Evolutionary conservation across 768 basidiomycete species (phyloP), one percentile per base, ranked within the genome.

Genomic region (Suillus alpinus): DNA sequence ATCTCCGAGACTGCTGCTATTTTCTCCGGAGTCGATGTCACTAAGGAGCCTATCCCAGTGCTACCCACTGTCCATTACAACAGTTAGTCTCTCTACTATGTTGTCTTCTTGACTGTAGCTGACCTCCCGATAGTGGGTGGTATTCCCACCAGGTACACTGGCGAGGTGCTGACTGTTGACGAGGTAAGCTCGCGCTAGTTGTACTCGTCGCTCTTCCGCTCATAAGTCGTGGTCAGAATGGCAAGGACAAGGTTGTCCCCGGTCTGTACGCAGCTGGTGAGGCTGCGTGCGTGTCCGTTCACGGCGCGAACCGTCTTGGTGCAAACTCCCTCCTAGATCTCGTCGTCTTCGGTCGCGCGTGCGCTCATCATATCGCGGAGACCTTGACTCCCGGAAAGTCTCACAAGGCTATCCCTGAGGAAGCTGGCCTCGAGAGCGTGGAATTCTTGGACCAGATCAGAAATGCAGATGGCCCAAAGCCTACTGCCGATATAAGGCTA

Each of bases 1-100:
- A 99, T 99, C 73, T 98, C 97, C 52, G 97, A 99, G 81, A 99
- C 97, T 9, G 97, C 97, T 23, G 91, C 97, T 59, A 98, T 99
- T 73, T 99, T 99, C 80, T 85, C 93, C 66, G 97, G 97, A 74
- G 97, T 98, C 62, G 97, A 99, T 76, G 97, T 99, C 60, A 98
- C 97, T 64, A 98, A 99, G 81, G 96, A 98, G 74, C 97, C 97
- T 39, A 99, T 99, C 69, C 97, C 97, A 40, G 97, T 99, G 31
- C 78, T 99, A 64, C 97, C 97, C 34, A 99, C 97, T 43, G 97
- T 97, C 37, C 96, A 98, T 77, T 98, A 98, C 79, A 98, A 98
- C 76, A 95, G 94, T 96, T 75, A 78, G 93, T 80, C 13, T 51
- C 20, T 43, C 40, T 20, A 46, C 32, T 23, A 47, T 53, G 16